Base-by-base conservation (phyloP, 2,329 filamentous ascomycete genomes). In the Macrophomina pseudophaseolina region DNA sequence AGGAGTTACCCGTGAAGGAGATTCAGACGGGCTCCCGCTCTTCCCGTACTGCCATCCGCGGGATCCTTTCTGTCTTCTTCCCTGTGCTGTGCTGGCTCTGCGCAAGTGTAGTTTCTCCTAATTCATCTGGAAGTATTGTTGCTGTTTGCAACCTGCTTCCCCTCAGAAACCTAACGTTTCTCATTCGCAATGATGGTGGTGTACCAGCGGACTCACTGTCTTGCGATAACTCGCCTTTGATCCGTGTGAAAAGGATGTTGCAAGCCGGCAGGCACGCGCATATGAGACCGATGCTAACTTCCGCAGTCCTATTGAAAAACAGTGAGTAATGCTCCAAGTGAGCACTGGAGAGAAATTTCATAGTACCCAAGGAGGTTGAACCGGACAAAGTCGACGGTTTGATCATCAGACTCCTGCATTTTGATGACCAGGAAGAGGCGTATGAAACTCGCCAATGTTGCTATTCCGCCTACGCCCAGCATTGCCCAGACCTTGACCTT, bases 401-500 rank as follows among this genome's bases (percentile, higher is more conserved):
- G 30, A 18, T 53, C 49, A 9, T 11, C n/a, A 4, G 49, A 53
- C 2, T 53, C 9, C 9, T 53, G 28, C 49, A 53, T 4, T 12
- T 14, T 32, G 49, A 53, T 53, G 30, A 53, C 49, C 11, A 53
- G 30, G 14, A 14, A 35, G 28, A 53, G 23, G 28, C 49, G 49
- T 4, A 53, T 16, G 30, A 53, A 53, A 16, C 76, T 77, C 6
- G 75, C 72, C 3, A 67, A 74, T 1, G 69, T 73, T 2, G 74
- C 76, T 0, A 72, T 69, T 1, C 75, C 75, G 1, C 77, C 76
- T 0, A 73, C 71, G 2, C 74, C 72, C 4, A 79, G 71, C 65
- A 79, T 70, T 28, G 68, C 65, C 4, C 70, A 67, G 32, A 80
- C 75, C 65, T 75, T 77, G 3, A 78, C n/a, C 67, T 78, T 80